Evolutionary conservation across 2,329 filamentous ascomycete species (phyloP).

Genomic region (Epichloe gansuensis): DNA sequence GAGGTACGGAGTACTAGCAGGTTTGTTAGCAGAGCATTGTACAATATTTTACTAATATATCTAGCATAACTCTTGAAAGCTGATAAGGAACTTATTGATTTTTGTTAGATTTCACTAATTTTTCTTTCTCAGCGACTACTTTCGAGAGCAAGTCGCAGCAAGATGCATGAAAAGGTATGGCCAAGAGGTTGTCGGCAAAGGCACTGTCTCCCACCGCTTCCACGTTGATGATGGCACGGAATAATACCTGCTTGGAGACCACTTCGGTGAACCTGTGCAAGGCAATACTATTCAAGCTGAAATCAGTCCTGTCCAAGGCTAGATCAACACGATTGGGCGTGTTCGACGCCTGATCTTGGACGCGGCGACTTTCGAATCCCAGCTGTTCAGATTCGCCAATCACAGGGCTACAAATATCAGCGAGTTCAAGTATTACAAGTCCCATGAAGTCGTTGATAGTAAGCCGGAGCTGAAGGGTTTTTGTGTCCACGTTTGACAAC

Average conservation of each 20-base stretch:
- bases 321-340: slow-evolving; percentile 38
- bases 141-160: too few relatives aligned
- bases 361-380: slow-evolving; percentile 51
- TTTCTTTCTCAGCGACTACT: too few relatives aligned
- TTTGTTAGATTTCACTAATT: too few relatives aligned
- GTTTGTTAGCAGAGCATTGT: too few relatives aligned
- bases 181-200: too few relatives aligned
- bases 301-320: slow-evolving; percentile 32
- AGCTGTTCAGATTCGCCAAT: slow-evolving; percentile 47
- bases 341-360: slow-evolving; percentile 48
- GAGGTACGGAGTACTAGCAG: too few relatives aligned
- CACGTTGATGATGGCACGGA: slow-evolving; percentile 44
- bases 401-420: slow-evolving; percentile 47
- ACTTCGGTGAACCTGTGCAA: slow-evolving; percentile 45
- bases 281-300: slow-evolving; percentile 34
- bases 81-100: too few relatives aligned
- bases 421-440: slow-evolving; percentile 45
- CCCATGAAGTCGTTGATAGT: slow-evolving; percentile 40
- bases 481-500: slow-evolving; percentile 47
- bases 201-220: slow-evolving; percentile 47
- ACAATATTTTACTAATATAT: too few relatives aligned
- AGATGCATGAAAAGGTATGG: too few relatives aligned
- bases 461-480: slow-evolving; percentile 42
- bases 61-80: too few relatives aligned
- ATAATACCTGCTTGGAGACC: slow-evolving; percentile 47